Evolutionary conservation across 768 basidiomycete species (phyloP).

Genomic region (Russula vinacea): DNA sequence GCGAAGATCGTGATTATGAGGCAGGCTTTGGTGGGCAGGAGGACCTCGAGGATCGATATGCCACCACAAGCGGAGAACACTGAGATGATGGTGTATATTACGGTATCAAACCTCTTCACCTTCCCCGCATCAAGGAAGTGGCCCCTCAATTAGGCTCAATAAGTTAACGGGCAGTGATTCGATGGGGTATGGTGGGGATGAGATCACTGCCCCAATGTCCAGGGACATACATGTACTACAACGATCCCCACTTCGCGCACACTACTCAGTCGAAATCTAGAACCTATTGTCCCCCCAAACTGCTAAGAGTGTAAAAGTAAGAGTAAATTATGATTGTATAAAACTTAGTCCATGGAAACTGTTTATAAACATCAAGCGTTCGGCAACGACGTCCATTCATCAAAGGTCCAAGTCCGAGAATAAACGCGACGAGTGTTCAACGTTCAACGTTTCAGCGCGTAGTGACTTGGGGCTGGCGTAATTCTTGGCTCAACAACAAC

Average conservation of each 20-base stretch:
- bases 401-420: background rate
- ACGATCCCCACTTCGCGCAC: background rate
- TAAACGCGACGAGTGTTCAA: background rate
- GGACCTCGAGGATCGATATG: slow-evolving; percentile 74
- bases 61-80: slow-evolving; percentile 73
- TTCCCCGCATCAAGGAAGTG: background rate
- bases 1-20: slow-evolving; percentile 52
- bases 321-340: slow-evolving; percentile 15
- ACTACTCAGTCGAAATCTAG: background rate
- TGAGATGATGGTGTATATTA: slow-evolving; percentile 27
- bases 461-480: slow-evolving; percentile 26
- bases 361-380: background rate
- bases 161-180: background rate
- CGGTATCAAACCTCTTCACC: no score
- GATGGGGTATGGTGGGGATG: slow-evolving; percentile 6
- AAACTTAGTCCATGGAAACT: slow-evolving; percentile 12
- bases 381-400: background rate
- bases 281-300: background rate
- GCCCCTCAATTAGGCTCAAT: background rate
- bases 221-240: slow-evolving; percentile 7
- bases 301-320: background rate
- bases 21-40: slow-evolving; percentile 81
- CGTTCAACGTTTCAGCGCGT: background rate
- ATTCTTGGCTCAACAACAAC: slow-evolving; percentile 25
- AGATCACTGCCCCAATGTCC: background rate